Percentiles rank a stretch among this genome's conserved stretches.
Evolutionary conservation across 2,329 filamentous ascomycete genomes (phyloP).

Genomic region (Dactylellina drechsleri): DNA sequence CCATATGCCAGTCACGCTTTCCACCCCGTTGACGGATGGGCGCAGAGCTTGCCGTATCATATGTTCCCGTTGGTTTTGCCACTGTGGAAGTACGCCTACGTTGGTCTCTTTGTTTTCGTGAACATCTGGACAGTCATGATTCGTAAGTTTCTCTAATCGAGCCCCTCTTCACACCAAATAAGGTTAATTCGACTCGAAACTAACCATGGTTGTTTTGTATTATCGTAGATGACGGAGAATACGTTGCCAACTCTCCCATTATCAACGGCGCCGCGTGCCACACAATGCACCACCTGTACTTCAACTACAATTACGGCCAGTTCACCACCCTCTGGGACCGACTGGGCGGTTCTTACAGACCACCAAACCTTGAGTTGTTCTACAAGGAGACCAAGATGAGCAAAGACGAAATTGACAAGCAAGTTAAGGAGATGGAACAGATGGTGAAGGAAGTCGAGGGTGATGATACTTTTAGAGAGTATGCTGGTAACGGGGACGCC

Average conservation of each 20-base stretch:
- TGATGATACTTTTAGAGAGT: conserved; percentile 58
- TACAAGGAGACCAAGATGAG: conserved; percentile 86
- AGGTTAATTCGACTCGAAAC: no score
- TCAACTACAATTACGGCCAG: conserved; percentile 93
- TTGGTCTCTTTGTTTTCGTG: conserved; percentile 87
- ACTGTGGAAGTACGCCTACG: conserved; percentile 87
- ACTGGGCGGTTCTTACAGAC: conserved; percentile 83
- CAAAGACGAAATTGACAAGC: conserved; percentile 79
- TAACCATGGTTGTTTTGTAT: neutral
- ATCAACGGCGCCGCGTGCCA: conserved; percentile 96
- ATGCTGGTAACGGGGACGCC: conserved; percentile 14
- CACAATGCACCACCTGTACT: conserved; percentile 86
- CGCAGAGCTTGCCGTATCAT: conserved; percentile 90
- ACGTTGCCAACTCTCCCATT: conserved; percentile 86
- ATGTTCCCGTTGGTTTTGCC: conserved; percentile 92
- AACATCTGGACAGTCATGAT: conserved; percentile 98
- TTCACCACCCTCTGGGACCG: conserved; percentile 94
- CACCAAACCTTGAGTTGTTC: conserved; percentile 87
- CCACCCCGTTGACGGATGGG: conserved; percentile 90
- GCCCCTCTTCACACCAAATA: no score
- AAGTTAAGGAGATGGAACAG: conserved; percentile 78
- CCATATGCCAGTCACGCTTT: conserved; percentile 93
- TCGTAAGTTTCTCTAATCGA: conserved; percentile 60
- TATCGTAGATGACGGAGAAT: conserved; percentile 83
- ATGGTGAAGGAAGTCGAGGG: conserved; percentile 77